Evolutionary conservation across 106 monocot genomes (phyloP).

Genomic region (Alisma plantagoaquatica): DNA sequence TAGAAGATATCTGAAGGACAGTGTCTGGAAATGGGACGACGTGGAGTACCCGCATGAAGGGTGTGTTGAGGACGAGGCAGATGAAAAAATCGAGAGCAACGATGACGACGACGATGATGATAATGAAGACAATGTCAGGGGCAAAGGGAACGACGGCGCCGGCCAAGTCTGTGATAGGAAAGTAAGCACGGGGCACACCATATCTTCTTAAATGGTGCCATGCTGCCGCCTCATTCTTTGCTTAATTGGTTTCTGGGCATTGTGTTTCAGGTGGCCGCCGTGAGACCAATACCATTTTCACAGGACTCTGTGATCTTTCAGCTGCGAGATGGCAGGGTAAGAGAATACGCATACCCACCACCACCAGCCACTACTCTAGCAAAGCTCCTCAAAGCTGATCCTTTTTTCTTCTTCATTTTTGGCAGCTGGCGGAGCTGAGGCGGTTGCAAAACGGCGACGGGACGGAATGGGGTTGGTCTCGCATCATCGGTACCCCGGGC

Average conservation of each 20-base stretch:
- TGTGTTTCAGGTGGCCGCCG: conserved; percentile 41
- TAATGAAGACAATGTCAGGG: background rate
- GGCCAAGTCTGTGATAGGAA: conserved; percentile 46
- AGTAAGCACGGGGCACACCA: too few species aligned
- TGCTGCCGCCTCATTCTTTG: too few species aligned
- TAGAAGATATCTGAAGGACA: conserved; percentile 37
- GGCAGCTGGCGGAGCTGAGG: conserved; percentile 71
- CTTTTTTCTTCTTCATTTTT: conserved; percentile 3
- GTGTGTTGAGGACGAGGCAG: background rate
- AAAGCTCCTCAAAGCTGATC: too few species aligned
- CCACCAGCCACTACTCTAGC: background rate
- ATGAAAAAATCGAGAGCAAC: background rate
- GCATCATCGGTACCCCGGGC: conserved; percentile 61
- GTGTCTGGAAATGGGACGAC: conserved; percentile 60
- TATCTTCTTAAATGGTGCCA: too few species aligned
- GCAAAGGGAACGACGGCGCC: background rate
- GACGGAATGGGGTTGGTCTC: conserved; percentile 55
- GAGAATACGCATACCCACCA: background rate
- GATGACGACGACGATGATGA: background rate
- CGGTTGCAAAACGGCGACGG: conserved; percentile 12
- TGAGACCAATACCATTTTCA: conserved; percentile 65
- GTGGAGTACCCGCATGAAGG: conserved; percentile 31
- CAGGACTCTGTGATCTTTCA: conserved; percentile 69
- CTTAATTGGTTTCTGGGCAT: background rate
- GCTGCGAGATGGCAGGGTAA: conserved; percentile 83